phyloP scores from a whole-genome alignment of 2,329 filamentous ascomycete genomes.

The Didymella pinodella region DNA sequence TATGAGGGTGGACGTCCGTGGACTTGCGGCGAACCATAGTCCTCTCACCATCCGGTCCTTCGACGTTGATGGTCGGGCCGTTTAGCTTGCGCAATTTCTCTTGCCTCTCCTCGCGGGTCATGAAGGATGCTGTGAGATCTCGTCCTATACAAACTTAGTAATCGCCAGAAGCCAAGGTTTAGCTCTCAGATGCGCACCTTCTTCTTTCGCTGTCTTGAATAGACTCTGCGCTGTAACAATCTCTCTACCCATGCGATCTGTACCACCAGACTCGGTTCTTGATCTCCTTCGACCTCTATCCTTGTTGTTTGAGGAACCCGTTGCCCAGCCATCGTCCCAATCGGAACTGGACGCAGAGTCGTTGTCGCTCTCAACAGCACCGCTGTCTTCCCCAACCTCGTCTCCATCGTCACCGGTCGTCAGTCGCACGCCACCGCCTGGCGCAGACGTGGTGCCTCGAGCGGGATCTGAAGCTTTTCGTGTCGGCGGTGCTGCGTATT shows the following conservation, averaged over 20 bases:
- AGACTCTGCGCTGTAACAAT: slow-evolving; percentile 64
- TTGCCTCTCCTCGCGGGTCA: slow-evolving; percentile 56
- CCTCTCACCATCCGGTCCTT: slow-evolving; percentile 67
- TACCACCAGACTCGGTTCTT: slow-evolving; percentile 44
- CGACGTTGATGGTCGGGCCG: slow-evolving; percentile 72
- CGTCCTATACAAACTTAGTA: slow-evolving; percentile 49
- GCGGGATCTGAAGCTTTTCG: slow-evolving; percentile 59
- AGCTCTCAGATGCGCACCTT: slow-evolving; percentile 65
- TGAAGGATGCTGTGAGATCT: slow-evolving; percentile 62
- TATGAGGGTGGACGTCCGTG: slow-evolving; percentile 72
- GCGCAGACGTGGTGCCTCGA: slow-evolving; percentile 54
- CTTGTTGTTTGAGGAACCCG: slow-evolving; percentile 39
- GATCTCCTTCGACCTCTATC: slow-evolving; percentile 51
- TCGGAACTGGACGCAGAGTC: slow-evolving; percentile 64
- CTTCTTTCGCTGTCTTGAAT: slow-evolving; percentile 78
- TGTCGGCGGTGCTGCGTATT: slow-evolving; percentile 24
- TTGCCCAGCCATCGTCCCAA: slow-evolving; percentile 65
- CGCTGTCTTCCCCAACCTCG: slow-evolving; percentile 63
- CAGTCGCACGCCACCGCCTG: slow-evolving; percentile 64
- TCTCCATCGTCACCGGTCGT: slow-evolving; percentile 59
- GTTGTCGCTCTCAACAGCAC: slow-evolving; percentile 72
- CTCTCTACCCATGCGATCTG: slow-evolving; percentile 47
- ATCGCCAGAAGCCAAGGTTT: not conserved
- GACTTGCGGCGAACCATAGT: slow-evolving; percentile 59
- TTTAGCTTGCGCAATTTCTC: slow-evolving; percentile 61